Evolutionary conservation across 2,329 filamentous ascomycete species (phyloP).

Genomic region (Curvularia verruculosa): DNA sequence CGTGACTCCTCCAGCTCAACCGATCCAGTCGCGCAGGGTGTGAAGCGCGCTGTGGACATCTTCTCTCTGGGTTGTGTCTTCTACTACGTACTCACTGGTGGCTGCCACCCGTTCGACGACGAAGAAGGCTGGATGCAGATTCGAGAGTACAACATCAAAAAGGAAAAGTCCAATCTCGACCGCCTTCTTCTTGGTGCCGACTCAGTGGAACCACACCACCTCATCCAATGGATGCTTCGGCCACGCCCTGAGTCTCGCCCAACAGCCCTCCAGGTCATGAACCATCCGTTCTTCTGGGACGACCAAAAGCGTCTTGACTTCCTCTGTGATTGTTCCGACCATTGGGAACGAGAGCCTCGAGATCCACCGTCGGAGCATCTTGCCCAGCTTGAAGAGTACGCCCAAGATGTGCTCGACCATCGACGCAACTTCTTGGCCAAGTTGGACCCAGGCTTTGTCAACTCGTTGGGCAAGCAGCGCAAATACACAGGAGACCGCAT

Average conservation of each 20-base stretch:
- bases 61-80: conserved; percentile 98
- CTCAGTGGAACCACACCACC: conserved; percentile 82
- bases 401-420: conserved; percentile 55
- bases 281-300: conserved; percentile 97
- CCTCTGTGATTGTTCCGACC: conserved; percentile 94
- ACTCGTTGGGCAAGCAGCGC: conserved; percentile 88
- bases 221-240: conserved; percentile 81
- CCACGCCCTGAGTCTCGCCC: conserved; percentile 71
- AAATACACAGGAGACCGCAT: conserved; percentile 88
- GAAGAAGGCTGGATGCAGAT: conserved; percentile 86
- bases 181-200: conserved; percentile 82
- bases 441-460: conserved; percentile 81
- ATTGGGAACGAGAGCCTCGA: conserved; percentile 90
- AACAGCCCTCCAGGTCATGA: conserved; percentile 77
- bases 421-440: conserved; percentile 77
- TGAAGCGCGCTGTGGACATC: conserved; percentile 95
- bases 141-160: conserved; percentile 94
- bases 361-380: conserved; percentile 78
- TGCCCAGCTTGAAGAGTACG: conserved; percentile 60
- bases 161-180: conserved; percentile 76
- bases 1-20: conserved; percentile 50
- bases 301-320: conserved; percentile 87
- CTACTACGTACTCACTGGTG: conserved; percentile 96
- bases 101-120: conserved; percentile 90
- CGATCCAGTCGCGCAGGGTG: conserved; percentile 67